These are phyloP conservation scores for Naganishia antarctica DNA, from an alignment of 768 basidiomycete species.

Conservation along the genomic window DNA sequence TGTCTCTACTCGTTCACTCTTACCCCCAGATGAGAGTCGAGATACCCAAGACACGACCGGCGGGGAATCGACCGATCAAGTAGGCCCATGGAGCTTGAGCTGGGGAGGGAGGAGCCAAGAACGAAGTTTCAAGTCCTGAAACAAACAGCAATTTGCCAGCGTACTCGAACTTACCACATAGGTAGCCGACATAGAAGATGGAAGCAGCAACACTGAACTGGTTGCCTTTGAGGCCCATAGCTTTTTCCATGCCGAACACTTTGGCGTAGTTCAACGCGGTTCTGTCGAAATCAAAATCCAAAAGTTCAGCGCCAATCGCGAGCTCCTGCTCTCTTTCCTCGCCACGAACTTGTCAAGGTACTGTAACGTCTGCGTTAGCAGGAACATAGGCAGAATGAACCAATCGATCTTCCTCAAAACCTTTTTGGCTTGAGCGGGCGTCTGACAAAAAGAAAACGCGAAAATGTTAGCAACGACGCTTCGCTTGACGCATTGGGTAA, in stretches of 20 bases:
- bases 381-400: slow-evolving; percentile 46
- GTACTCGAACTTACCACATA: slow-evolving; percentile 35
- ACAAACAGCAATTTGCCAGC: background rate
- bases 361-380: slow-evolving; percentile 45
- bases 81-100: slow-evolving; percentile 37
- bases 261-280: slow-evolving; percentile 47
- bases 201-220: slow-evolving; percentile 36
- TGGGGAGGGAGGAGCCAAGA: background rate
- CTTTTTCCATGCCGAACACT: slow-evolving; percentile 48
- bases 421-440: slow-evolving; percentile 41
- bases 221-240: slow-evolving; percentile 40
- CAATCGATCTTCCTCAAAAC: slow-evolving; percentile 44
- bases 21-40: slow-evolving; percentile 48
- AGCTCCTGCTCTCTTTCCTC: no score
- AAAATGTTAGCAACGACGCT: background rate
- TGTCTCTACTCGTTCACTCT: no score
- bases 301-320: slow-evolving; percentile 10
- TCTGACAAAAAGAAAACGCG: slow-evolving; percentile 27
- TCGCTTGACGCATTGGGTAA: background rate
- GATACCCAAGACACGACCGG: slow-evolving; percentile 45
- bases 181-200: slow-evolving; percentile 40
- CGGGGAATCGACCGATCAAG: slow-evolving; percentile 45
- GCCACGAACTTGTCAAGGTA: no score
- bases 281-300: slow-evolving; percentile 32
- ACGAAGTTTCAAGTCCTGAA: background rate